Evolutionary conservation across 2,329 filamentous ascomycete genomes (phyloP).

Genomic region (Fusarium falciforme): DNA sequence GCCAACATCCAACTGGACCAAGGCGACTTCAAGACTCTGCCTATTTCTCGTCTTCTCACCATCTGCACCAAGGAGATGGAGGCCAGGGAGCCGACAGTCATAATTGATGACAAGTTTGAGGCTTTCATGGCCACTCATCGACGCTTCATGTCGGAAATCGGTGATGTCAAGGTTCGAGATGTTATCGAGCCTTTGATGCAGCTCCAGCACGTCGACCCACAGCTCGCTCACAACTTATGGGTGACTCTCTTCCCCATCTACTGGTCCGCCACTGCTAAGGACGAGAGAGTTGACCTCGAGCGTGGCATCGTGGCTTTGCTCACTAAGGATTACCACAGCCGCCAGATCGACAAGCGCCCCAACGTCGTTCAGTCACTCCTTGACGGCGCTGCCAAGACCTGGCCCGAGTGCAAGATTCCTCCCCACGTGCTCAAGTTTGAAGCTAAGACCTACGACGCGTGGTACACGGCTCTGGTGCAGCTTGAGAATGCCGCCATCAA

Average conservation of each 20-base stretch:
- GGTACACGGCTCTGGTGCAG: constrained; percentile 94
- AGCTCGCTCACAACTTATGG: constrained; percentile 91
- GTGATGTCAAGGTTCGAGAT: constrained; percentile 88
- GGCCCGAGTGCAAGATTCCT: constrained; percentile 90
- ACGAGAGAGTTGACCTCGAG: constrained; percentile 91
- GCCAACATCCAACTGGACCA: constrained; percentile 80
- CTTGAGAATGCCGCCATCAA: constrained; percentile 90
- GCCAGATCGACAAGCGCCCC: constrained; percentile 93
- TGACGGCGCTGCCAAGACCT: constrained; percentile 85
- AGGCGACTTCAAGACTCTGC: constrained; percentile 85
- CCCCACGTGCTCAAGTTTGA: constrained; percentile 97
- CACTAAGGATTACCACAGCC: constrained; percentile 94
- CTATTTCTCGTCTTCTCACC: constrained; percentile 78
- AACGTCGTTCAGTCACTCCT: constrained; percentile 95
- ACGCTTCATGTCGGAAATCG: constrained; percentile 85
- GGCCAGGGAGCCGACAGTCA: constrained; percentile 69
- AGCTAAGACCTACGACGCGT: constrained; percentile 92
- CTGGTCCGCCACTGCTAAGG: constrained; percentile 88
- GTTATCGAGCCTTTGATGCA: constrained; percentile 90
- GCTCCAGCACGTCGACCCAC: constrained; percentile 88
- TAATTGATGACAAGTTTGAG: constrained; percentile 87
- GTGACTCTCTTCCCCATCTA: constrained; percentile 90
- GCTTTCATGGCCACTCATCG: constrained; percentile 80
- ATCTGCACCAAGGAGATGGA: constrained; percentile 85
- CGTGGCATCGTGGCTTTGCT: constrained; percentile 90